Base-by-base conservation (phyloP, 345 rosid species). In the Arabidopsis thaliana region DNA sequence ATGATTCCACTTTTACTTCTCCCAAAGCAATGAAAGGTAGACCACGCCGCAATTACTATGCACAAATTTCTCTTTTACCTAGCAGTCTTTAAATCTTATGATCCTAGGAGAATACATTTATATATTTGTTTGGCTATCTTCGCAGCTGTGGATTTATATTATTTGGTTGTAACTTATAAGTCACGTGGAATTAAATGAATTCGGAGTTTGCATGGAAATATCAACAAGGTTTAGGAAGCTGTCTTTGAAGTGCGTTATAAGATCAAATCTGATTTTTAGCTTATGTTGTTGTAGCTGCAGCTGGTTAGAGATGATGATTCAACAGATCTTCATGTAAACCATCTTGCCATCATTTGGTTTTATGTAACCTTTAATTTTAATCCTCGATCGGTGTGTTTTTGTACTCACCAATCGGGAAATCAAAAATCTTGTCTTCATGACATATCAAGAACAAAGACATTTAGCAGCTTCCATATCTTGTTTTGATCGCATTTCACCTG, bases 1-100 rank as follows among this genome's bases (percentile, higher is more conserved):
- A 85, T 90, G 82, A 87, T 78, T 57, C 40, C 76, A 65, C 46
- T 30, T 49, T 50, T 28, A 46, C 46, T 38, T 78, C 32, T 51
- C 70, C 48, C 23, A 44, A 22, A 25, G 23, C 41, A 40, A 55
- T 44, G 11, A 36, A 24, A 74, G 71, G 41, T 65, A 56, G 59
- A 73, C 22, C 48, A 46, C 4, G 4, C 4, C 38, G 3, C 71
- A 65, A 1, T 34, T 23, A 36, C 32, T 14, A 7, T 11, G 23
- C 59, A 20, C 61, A 34, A 37, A 44, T 22, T 53, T 41, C 9
- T 50, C n/a, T 42, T 34, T 4, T 3, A 49, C 66, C 10, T 5
- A 8, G 45, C 9, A 8, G 57, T 33, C 65, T 25, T 30, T 40
- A 55, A 22, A 53, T 44, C 37, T 12, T 20, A 40, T 53, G 69